These are phyloP conservation scores for Triticum timopheevii DNA, from an alignment of 176 grass and related monocot genomes.

Conservation along the genomic window DNA sequence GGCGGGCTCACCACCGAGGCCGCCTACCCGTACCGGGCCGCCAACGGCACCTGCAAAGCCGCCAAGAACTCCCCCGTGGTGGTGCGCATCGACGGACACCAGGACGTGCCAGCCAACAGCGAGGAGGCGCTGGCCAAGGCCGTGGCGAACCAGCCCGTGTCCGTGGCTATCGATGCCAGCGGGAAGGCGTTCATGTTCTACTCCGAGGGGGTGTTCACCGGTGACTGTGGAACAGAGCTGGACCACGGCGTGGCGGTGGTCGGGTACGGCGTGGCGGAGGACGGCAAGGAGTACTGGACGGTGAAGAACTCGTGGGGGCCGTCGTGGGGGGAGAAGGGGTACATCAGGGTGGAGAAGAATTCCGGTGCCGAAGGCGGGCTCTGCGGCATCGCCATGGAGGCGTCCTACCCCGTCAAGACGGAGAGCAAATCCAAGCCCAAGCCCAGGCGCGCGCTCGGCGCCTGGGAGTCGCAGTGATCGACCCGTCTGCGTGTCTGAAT, in stretches of 20 bases:
- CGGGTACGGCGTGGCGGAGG: slow-evolving; percentile 49
- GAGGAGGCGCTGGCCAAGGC: slow-evolving; percentile 62
- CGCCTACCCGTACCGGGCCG: slow-evolving; percentile 58
- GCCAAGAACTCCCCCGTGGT: slow-evolving; percentile 29
- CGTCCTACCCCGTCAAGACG: slow-evolving; percentile 68
- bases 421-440: slow-evolving; percentile 48
- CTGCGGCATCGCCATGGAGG: slow-evolving; percentile 89
- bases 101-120: slow-evolving; percentile 49
- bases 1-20: slow-evolving; percentile 62
- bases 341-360: slow-evolving; percentile 65
- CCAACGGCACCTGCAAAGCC: slow-evolving; percentile 58
- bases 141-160: slow-evolving; percentile 67
- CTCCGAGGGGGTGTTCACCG: slow-evolving; percentile 73
- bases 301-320: slow-evolving; percentile 84
- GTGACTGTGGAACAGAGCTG: slow-evolving; percentile 59
- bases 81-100: slow-evolving; percentile 57
- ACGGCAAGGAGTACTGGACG: slow-evolving; percentile 59
- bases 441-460: slow-evolving; percentile 25
- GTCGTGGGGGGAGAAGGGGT: slow-evolving; percentile 60
- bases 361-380: slow-evolving; percentile 37
- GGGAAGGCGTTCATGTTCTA: slow-evolving; percentile 72
- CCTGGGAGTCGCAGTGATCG: slow-evolving; percentile 16
- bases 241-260: slow-evolving; percentile 76
- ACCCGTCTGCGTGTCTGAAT: not conserved
- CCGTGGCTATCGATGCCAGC: slow-evolving; percentile 69